Evolutionary conservation across 768 basidiomycete genomes (phyloP).

Genomic region (Lactifluus volemus): DNA sequence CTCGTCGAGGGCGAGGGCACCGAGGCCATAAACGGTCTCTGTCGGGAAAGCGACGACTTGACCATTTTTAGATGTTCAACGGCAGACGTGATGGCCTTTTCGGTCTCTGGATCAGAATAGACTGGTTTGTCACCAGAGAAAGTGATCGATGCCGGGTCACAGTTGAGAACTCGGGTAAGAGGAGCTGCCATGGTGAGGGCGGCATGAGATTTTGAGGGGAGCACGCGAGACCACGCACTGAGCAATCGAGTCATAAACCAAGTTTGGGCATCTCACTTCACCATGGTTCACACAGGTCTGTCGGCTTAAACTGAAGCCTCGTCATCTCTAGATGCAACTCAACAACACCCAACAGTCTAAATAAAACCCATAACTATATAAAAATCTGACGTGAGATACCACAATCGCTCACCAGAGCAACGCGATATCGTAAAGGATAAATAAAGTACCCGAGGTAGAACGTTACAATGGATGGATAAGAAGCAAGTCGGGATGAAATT

Average conservation of each 20-base stretch:
- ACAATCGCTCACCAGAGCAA: conserved; percentile 3
- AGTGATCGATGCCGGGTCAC: conserved; percentile 53
- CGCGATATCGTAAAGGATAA: not conserved
- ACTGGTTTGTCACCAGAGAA: conserved; percentile 44
- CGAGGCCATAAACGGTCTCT: conserved; percentile 98
- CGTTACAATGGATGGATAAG: not conserved
- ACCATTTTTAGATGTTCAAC: conserved; percentile 41
- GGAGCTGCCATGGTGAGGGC: conserved; percentile 17
- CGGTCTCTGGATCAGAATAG: conserved; percentile 44
- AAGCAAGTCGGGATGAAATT: not conserved
- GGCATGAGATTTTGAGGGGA: not conserved
- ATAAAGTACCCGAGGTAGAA: not conserved
- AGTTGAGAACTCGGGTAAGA: conserved; percentile 41
- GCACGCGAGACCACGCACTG: not conserved
- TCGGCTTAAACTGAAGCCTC: too few relatives aligned
- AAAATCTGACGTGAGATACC: not conserved
- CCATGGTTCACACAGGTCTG: too few relatives aligned
- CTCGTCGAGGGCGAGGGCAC: conserved; percentile 65
- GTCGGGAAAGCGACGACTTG: conserved; percentile 86
- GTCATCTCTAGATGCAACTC: not conserved
- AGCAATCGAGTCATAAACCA: not conserved
- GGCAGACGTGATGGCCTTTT: conserved; percentile 46
- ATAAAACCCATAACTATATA: not conserved
- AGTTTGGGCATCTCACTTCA: too few relatives aligned
- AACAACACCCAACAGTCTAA: not conserved